A percentile compares a stretch with the other conserved stretches of the same genome.
Conservation (phyloP, 352 stramenopile species). For the Globisporangium polare region DNA sequence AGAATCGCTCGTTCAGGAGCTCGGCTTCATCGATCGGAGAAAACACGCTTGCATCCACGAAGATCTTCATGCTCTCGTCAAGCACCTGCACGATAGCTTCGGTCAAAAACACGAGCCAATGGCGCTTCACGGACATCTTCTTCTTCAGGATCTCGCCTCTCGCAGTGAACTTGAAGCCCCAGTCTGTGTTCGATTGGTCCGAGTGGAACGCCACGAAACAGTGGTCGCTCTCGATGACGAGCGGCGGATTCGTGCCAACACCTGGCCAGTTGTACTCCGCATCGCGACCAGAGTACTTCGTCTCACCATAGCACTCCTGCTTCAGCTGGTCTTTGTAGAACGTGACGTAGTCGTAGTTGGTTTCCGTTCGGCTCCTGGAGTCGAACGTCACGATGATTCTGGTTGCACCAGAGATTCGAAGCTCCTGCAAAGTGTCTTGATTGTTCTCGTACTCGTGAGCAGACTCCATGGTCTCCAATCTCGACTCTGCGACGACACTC, state of each 20-base stretch:
- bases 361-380: conserved; percentile 66
- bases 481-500: conserved; percentile 41
- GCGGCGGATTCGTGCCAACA: conserved; percentile 47
- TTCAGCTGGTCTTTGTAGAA: conserved; percentile 76
- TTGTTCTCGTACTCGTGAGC: conserved; percentile 82
- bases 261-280: conserved; percentile 78
- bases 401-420: conserved; percentile 70
- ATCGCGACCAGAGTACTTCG: conserved; percentile 77
- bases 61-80: conserved; percentile 43
- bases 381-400: conserved; percentile 85
- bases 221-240: conserved; percentile 75
- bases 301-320: conserved; percentile 55
- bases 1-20: conserved; percentile 39
- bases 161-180: conserved; percentile 77
- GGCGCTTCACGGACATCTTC: conserved; percentile 42
- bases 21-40: conserved; percentile 48
- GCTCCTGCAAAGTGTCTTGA: conserved; percentile 59
- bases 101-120: conserved; percentile 59
- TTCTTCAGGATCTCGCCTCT: conserved; percentile 61
- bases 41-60: conserved; percentile 47
- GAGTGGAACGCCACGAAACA: conserved; percentile 85
- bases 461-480: conserved; percentile 67
- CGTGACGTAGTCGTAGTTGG: conserved; percentile 87
- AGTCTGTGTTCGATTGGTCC: conserved; percentile 82
- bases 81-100: conserved; percentile 45